phyloP scores from a whole-genome alignment of 768 basidiomycete species.

The Cubamyces lactineus region DNA sequence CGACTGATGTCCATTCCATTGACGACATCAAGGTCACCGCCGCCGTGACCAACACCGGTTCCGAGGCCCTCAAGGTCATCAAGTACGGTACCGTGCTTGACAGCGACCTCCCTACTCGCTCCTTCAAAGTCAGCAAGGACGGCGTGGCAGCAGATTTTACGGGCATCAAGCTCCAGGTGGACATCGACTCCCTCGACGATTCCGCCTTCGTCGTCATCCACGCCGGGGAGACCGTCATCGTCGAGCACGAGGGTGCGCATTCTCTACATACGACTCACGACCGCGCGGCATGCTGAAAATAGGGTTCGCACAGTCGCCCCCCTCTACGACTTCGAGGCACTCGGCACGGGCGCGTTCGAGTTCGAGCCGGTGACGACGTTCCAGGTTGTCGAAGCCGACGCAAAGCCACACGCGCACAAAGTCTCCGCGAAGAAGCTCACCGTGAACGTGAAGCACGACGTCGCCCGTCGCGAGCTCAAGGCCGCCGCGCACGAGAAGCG shows the following conservation, averaged over 20 bases:
- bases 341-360: slow-evolving; percentile 44
- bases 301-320: slow-evolving; percentile 37
- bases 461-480: slow-evolving; percentile 38
- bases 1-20: slow-evolving; percentile 38
- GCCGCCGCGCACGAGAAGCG: slow-evolving; percentile 36
- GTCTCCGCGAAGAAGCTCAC: slow-evolving; percentile 35
- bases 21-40: slow-evolving; percentile 46
- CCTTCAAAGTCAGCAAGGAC: slow-evolving; percentile 47
- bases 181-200: slow-evolving; percentile 42
- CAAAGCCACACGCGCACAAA: slow-evolving; percentile 35
- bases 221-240: slow-evolving; percentile 44
- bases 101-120: slow-evolving; percentile 45
- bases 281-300: no score
- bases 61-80: slow-evolving; percentile 45
- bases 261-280: background rate
- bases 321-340: slow-evolving; percentile 46
- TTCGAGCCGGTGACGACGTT: slow-evolving; percentile 46
- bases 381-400: slow-evolving; percentile 33
- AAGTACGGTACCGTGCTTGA: slow-evolving; percentile 53
- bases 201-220: slow-evolving; percentile 43
- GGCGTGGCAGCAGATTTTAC: slow-evolving; percentile 44
- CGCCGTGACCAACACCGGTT: slow-evolving; percentile 45
- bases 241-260: slow-evolving; percentile 42
- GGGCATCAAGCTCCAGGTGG: slow-evolving; percentile 43
- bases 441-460: slow-evolving; percentile 42